Percentiles rank a stretch among this genome's conserved stretches.
These are phyloP conservation scores for Stachybotrys elegans DNA, from an alignment of 2,329 filamentous ascomycete genomes.

Conservation along the genomic window DNA sequence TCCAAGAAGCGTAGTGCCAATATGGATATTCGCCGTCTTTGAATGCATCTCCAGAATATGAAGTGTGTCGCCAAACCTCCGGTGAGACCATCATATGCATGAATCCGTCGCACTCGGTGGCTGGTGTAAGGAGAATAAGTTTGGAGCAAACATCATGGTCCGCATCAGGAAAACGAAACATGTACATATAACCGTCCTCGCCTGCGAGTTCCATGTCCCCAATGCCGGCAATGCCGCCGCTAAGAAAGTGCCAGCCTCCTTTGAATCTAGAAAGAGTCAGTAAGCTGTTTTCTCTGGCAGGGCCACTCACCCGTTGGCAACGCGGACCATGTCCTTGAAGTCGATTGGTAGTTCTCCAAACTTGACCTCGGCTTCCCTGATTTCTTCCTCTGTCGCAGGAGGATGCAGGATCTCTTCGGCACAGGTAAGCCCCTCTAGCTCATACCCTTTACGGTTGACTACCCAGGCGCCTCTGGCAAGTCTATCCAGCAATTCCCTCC, in stretches of 20 bases:
- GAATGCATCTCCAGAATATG: background rate
- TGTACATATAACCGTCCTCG: background rate
- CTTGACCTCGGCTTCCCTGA: background rate
- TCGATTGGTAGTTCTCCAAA: background rate
- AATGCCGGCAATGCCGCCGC: background rate
- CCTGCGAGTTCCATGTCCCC: background rate
- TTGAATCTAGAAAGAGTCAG: background rate
- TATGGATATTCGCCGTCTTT: constrained; percentile 1
- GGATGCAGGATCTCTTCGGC: constrained; percentile 1
- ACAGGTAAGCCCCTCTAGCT: background rate
- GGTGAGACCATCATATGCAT: background rate
- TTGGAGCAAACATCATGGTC: background rate
- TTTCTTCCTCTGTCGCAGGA: background rate
- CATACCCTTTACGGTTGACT: background rate
- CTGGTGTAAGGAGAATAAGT: background rate
- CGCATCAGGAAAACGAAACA: background rate
- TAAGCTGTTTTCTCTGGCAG: background rate
- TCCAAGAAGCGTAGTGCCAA: background rate
- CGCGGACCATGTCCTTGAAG: constrained; percentile 1
- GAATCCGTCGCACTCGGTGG: background rate
- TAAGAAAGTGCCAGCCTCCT: constrained; percentile 3
- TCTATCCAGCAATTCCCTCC: constrained; percentile 1
- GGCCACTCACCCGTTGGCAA: background rate
- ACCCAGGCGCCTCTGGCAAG: constrained; percentile 1
- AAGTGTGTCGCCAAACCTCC: background rate